Conservation (phyloP, 305 asterid genomes). For the Euphrasia arctica region DNA sequence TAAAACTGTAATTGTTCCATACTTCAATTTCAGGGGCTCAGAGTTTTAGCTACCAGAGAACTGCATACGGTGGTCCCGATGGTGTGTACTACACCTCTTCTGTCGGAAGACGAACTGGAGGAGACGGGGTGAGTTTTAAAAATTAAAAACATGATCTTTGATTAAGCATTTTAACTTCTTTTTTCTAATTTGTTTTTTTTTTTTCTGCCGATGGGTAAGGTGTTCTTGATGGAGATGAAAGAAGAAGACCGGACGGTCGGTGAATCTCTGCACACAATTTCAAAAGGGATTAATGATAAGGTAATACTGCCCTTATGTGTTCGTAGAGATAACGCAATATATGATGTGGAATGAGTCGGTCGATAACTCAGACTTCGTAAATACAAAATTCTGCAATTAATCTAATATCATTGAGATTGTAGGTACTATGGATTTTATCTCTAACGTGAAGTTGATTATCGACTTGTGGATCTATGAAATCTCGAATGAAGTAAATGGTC, state of each 20-base stretch:
- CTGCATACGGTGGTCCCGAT: slow-evolving; percentile 57
- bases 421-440: not conserved
- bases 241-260: slow-evolving; percentile 66
- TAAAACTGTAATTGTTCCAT: not conserved
- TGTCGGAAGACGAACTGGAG: slow-evolving; percentile 58
- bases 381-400: not conserved
- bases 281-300: slow-evolving; percentile 73
- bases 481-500: not conserved
- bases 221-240: slow-evolving; percentile 65
- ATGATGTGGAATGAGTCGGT: slow-evolving; percentile 3
- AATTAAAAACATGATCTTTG: not conserved
- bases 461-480: slow-evolving; percentile 4
- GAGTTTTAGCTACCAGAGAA: slow-evolving; percentile 51
- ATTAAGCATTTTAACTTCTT: not conserved
- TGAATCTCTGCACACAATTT: slow-evolving; percentile 69
- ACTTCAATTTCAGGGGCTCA: slow-evolving; percentile 40
- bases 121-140: slow-evolving; percentile 66
- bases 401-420: not conserved
- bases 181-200: slow-evolving; percentile 7
- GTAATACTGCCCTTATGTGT: slow-evolving; percentile 28
- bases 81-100: slow-evolving; percentile 64
- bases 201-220: slow-evolving; percentile 33
- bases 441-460: slow-evolving; percentile 1
- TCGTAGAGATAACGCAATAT: not conserved
- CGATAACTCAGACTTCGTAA: not conserved